Base-by-base conservation (phyloP, 2,329 filamentous ascomycete genomes). In the Xylogone sp. region DNA sequence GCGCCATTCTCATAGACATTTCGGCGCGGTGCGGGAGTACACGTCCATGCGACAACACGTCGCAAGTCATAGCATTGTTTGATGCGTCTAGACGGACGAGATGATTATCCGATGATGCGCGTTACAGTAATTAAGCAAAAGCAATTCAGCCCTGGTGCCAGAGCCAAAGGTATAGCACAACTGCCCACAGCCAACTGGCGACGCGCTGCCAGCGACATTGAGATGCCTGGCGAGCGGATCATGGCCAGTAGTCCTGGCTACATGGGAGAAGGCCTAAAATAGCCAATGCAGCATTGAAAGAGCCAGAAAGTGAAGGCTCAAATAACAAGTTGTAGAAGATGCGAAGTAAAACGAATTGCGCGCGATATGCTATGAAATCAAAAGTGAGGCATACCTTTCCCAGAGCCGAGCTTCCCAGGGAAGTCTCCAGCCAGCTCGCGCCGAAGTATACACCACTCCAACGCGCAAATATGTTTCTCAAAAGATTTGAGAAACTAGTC, bases 21-120 rank as follows among this genome's bases (percentile, higher is more conserved):
- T 13, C 13, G n/a, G 34, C 34, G n/a, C 12, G n/a, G n/a, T 9
- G 34, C 34, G n/a, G 13, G 8, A 18, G 34, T 16, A 39, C 5
- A 39, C 10, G n/a, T 18, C 13, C 34, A 6, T 18, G 34, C 10
- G 34, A 39, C 12, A 39, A 39, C 34, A 27, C 24, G 10, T 27
- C 34, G 43, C n/a, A 18, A 27, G 44, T 42, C 61, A 49, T 55
- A 45, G 55, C 58, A 63, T 59, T 62, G 60, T 61, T 63, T 59
- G 62, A 59, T 52, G n/a, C 24, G 21, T 21, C 44, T 43, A 8
- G 43, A 18, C 34, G 5, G 13, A 39, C 8, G 5, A 16, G 34
- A 18, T 39, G 34, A 39, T 18, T 16, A 13, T 39, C 34, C 13
- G 34, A 5, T 16, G 34, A 39, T 39, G 34, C 34, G 34, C 34